A percentile compares a stretch with the other conserved stretches of the same genome.
These are phyloP conservation scores for Cryptococcus wingfieldii DNA, from an alignment of 1,284 basidiomycete species.

Conservation along the genomic window DNA sequence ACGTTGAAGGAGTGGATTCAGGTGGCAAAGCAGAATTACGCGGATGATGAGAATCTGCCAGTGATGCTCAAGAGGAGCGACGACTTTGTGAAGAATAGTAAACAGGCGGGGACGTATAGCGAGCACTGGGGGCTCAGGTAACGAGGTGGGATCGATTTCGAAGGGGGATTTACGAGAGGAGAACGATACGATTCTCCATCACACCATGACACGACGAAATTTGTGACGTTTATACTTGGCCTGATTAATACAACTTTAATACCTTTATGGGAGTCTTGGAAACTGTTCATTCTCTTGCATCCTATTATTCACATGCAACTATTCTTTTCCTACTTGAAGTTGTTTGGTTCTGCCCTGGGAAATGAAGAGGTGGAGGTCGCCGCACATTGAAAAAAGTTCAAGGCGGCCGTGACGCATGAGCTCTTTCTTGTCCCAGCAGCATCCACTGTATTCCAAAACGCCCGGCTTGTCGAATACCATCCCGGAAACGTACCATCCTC, in stretches of 20 bases:
- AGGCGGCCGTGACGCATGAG: too few relatives aligned
- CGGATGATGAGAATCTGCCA: background rate
- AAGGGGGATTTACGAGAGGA: background rate
- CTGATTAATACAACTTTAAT: background rate
- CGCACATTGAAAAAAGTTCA: background rate
- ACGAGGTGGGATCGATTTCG: background rate
- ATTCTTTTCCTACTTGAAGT: too few relatives aligned
- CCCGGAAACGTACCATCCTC: background rate
- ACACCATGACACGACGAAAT: background rate
- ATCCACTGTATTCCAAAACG: too few relatives aligned
- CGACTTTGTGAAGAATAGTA: background rate
- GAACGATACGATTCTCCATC: background rate
- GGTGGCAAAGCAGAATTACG: background rate
- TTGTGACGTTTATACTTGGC: background rate
- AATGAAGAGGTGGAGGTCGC: background rate
- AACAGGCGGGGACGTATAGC: background rate
- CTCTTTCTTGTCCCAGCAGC: too few relatives aligned
- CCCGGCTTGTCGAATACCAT: background rate
- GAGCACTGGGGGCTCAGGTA: background rate
- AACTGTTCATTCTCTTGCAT: too few relatives aligned
- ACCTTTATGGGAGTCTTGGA: too few relatives aligned
- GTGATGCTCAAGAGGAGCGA: constrained; percentile 1
- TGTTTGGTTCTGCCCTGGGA: too few relatives aligned
- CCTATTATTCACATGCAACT: too few relatives aligned
- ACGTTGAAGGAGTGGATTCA: constrained; percentile 2